Conservation (phyloP, 148 eudicot genomes). For the Amaranthus hypochondriacus region DNA sequence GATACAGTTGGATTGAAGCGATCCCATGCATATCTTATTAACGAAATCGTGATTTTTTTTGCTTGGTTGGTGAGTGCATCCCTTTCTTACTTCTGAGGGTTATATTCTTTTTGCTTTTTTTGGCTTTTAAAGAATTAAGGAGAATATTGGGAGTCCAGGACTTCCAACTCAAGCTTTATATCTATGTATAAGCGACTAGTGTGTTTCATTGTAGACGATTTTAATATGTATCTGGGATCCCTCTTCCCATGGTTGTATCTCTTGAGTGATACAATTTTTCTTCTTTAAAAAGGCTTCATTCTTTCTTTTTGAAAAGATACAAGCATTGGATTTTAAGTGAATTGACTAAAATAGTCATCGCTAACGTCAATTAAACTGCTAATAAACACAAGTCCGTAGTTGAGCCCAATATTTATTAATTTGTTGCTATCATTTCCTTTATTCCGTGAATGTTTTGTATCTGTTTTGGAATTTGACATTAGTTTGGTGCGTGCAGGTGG, state of each 20-base stretch:
- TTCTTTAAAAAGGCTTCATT: too few relatives aligned
- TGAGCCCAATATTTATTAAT: background rate
- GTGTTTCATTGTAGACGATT: too few relatives aligned
- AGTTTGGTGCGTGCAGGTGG: slow-evolving; percentile 62
- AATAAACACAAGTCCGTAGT: background rate
- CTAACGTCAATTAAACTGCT: background rate
- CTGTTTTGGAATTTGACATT: slow-evolving; percentile 8
- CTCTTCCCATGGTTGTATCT: too few relatives aligned
- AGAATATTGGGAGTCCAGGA: background rate
- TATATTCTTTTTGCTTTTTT: background rate
- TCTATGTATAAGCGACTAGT: background rate
- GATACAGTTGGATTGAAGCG: slow-evolving; percentile 88
- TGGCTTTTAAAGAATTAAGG: background rate
- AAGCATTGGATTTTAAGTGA: background rate
- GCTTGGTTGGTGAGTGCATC: slow-evolving; percentile 86
- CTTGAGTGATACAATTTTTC: too few relatives aligned
- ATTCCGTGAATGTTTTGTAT: background rate
- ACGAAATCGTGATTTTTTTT: slow-evolving; percentile 82
- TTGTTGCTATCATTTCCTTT: background rate
- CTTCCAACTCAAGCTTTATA: background rate
- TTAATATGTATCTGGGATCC: too few relatives aligned
- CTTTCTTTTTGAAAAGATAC: background rate
- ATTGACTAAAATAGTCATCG: background rate
- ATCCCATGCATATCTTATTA: slow-evolving; percentile 80
- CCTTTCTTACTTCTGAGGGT: background rate